These are phyloP conservation scores for Pseudogymnoascus sp. DNA, from an alignment of 2,329 filamentous ascomycete species.

Conservation along the genomic window DNA sequence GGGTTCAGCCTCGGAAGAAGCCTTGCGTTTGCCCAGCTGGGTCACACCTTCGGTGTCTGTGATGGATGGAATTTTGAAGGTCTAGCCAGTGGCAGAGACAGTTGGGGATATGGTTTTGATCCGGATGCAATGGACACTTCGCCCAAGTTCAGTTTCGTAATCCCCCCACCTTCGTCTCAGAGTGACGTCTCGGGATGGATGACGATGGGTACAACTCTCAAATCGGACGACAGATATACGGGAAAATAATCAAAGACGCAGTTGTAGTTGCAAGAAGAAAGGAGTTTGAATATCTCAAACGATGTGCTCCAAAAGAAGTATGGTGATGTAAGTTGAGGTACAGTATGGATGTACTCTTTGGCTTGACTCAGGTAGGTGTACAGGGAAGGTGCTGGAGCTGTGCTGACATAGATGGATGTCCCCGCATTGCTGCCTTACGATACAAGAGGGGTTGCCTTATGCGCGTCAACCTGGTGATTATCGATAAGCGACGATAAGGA, in stretches of 20 bases:
- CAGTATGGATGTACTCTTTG: not conserved
- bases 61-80: conserved; percentile 7
- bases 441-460: not conserved
- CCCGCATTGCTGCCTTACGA: conserved; percentile 4
- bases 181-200: not conserved
- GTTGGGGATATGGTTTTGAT: not conserved
- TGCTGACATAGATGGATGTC: conserved; percentile 5
- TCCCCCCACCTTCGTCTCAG: conserved; percentile 1
- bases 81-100: conserved; percentile 5
- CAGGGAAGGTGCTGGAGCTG: conserved; percentile 7
- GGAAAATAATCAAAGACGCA: not conserved
- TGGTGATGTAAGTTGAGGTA: not conserved
- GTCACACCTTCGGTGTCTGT: conserved; percentile 7
- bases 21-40: conserved; percentile 8
- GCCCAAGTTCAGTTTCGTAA: conserved; percentile 2
- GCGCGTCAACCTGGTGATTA: conserved; percentile 5
- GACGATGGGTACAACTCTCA: not conserved
- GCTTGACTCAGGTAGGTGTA: conserved; percentile 1
- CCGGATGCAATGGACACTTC: not conserved
- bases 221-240: not conserved
- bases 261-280: not conserved
- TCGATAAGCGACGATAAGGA: conserved; percentile 7
- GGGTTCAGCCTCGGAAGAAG: conserved; percentile 6
- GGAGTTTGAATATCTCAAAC: not conserved
- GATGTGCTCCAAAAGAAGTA: not conserved